A percentile compares a stretch with the other conserved stretches of the same genome.
Evolutionary conservation across 345 rosid genomes (phyloP).

Genomic region (Sonneratia caseolaris): DNA sequence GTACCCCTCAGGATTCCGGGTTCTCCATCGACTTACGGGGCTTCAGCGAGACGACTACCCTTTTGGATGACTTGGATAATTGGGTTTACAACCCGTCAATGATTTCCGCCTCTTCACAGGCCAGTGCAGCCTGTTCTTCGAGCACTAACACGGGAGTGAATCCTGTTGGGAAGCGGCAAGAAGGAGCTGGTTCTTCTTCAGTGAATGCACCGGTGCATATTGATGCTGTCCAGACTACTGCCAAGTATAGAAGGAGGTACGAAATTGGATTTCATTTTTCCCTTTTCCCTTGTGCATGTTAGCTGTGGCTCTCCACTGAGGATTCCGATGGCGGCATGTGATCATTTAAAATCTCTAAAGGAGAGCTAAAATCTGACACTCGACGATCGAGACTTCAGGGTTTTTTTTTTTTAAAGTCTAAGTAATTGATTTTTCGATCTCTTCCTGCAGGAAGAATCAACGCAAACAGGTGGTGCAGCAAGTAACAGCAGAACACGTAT

Average conservation of each 20-base stretch:
- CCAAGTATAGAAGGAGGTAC: conserved; percentile 8
- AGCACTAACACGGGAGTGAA: background rate
- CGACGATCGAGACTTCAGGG: too few species aligned
- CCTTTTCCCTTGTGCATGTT: background rate
- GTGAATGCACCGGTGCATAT: background rate
- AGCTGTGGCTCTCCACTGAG: background rate
- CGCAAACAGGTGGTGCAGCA: conserved; percentile 20
- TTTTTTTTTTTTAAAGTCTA: background rate
- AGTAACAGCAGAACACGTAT: conserved; percentile 7
- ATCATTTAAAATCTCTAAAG: too few species aligned
- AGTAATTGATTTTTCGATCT: background rate
- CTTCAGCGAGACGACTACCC: conserved; percentile 3
- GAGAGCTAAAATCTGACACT: too few species aligned
- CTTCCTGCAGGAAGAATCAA: conserved; percentile 12
- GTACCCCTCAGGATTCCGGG: background rate
- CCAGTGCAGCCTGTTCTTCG: background rate
- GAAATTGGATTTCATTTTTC: background rate
- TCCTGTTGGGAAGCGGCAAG: background rate
- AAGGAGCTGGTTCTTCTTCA: background rate
- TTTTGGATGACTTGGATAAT: conserved; percentile 8
- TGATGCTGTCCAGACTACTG: background rate
- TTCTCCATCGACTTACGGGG: background rate
- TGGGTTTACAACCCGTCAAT: conserved; percentile 1
- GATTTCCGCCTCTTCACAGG: background rate
- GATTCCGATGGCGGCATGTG: too few species aligned